phyloP scores from a whole-genome alignment of 306 rosid species.

The Styphnolobium japonicum region DNA sequence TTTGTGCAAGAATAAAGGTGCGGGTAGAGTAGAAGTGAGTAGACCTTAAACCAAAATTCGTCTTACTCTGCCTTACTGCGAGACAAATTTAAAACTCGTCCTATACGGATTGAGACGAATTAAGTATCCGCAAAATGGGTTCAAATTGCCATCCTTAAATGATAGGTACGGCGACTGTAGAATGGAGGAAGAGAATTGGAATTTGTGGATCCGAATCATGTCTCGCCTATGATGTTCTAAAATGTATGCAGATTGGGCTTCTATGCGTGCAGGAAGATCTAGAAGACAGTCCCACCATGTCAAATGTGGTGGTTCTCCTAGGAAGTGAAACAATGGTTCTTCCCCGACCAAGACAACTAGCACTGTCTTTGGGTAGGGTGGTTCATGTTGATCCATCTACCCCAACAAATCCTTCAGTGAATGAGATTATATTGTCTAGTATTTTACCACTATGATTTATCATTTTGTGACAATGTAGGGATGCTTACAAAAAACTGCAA shows the following conservation, averaged over 20 bases:
- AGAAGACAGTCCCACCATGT: slow-evolving; percentile 49
- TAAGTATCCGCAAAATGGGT: too few relatives aligned
- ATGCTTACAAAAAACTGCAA: not conserved
- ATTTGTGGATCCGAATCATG: slow-evolving; percentile 44
- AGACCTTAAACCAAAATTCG: too few relatives aligned
- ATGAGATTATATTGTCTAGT: slow-evolving; percentile 19
- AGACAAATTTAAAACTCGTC: too few relatives aligned
- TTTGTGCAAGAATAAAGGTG: too few relatives aligned
- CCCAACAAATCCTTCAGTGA: slow-evolving; percentile 8
- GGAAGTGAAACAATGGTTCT: slow-evolving; percentile 39
- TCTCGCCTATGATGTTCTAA: slow-evolving; percentile 17
- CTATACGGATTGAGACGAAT: too few relatives aligned
- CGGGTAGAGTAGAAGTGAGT: too few relatives aligned
- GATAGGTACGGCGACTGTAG: slow-evolving; percentile 59
- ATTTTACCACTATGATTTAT: slow-evolving; percentile 17
- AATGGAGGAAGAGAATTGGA: slow-evolving; percentile 42
- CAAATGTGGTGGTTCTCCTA: slow-evolving; percentile 37
- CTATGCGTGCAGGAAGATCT: slow-evolving; percentile 63
- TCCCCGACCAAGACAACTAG: slow-evolving; percentile 50
- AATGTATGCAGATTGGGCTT: slow-evolving; percentile 51
- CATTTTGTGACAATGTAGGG: not conserved
- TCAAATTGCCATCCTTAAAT: too few relatives aligned
- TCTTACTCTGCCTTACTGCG: too few relatives aligned
- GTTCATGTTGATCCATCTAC: slow-evolving; percentile 9
- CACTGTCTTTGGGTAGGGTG: slow-evolving; percentile 24